phyloP scores from a whole-genome alignment of 176 grass and related monocot species.

The Musa troglodytarum region DNA sequence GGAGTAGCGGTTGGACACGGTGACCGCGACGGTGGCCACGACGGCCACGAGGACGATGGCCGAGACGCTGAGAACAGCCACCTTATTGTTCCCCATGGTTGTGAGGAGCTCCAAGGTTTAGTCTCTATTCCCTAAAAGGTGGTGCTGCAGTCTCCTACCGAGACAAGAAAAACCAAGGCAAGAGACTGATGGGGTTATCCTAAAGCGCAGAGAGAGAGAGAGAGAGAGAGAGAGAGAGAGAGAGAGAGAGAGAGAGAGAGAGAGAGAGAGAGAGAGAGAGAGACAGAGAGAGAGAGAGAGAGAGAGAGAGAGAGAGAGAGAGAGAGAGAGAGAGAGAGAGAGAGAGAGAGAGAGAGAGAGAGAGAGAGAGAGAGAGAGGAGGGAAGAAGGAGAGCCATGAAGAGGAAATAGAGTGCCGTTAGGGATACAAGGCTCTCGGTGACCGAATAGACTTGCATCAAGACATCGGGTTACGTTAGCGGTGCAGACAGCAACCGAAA shows the following conservation, averaged over 20 bases:
- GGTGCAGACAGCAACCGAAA: too few relatives aligned
- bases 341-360: background rate
- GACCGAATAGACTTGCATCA: too few relatives aligned
- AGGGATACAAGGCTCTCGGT: too few relatives aligned
- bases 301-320: too few relatives aligned
- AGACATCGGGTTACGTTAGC: too few relatives aligned
- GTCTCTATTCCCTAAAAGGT: background rate
- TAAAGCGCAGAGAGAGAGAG: background rate
- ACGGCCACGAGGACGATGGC: constrained; percentile 39
- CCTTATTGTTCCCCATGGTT: constrained; percentile 14
- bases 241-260: too few relatives aligned
- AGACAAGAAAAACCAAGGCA: background rate
- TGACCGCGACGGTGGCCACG: constrained; percentile 55
- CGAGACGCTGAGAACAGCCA: constrained; percentile 38
- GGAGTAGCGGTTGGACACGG: constrained; percentile 36
- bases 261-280: too few relatives aligned
- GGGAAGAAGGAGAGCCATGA: background rate
- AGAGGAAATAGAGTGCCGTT: background rate
- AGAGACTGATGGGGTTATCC: background rate
- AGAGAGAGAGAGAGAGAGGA: background rate
- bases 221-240: background rate
- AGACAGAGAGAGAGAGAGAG: too few relatives aligned
- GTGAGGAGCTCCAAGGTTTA: background rate
- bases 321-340: background rate
- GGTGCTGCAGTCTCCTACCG: background rate